Percentiles rank a stretch among this genome's conserved stretches.
Evolutionary conservation across 345 rosid genomes (phyloP).

Genomic region (Triadica sebifera): DNA sequence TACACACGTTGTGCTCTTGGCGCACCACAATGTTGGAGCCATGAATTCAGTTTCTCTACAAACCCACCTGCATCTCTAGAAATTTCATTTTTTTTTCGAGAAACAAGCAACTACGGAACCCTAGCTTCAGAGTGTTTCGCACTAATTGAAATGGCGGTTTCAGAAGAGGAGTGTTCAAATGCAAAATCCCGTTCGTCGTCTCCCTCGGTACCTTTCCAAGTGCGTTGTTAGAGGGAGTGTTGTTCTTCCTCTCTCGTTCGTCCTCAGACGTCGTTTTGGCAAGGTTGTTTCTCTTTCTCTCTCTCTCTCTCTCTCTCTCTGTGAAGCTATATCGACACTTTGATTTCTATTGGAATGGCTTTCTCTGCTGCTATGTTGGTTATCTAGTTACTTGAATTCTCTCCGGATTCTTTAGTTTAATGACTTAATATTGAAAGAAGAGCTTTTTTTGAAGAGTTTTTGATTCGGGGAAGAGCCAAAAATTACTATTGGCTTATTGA

Average conservation of each 20-base stretch:
- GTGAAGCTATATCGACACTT: neutral
- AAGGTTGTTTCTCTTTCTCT: slow-evolving; percentile 47
- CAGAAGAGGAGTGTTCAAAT: slow-evolving; percentile 88
- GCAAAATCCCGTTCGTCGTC: slow-evolving; percentile 69
- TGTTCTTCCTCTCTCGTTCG: slow-evolving; percentile 61
- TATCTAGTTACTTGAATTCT: neutral
- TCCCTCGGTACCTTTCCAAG: slow-evolving; percentile 70
- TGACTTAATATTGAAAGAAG: neutral
- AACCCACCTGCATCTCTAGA: neutral
- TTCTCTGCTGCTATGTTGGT: neutral
- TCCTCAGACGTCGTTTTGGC: slow-evolving; percentile 77
- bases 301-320: neutral
- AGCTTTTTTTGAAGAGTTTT: too few relatives aligned
- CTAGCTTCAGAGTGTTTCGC: neutral
- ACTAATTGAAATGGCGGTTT: slow-evolving; percentile 61
- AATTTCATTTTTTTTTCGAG: slow-evolving; percentile 4
- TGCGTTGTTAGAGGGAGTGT: slow-evolving; percentile 83
- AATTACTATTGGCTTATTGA: neutral
- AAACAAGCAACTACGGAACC: slow-evolving; percentile 10
- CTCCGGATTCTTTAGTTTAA: neutral
- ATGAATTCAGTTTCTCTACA: neutral
- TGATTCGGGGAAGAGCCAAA: neutral
- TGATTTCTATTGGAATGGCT: neutral
- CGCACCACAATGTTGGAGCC: neutral
- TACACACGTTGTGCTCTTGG: neutral